These are phyloP conservation scores for Rhizoclosmatium sp. DNA, from an alignment of 192 early-diverging fungal species.

Conservation along the genomic window DNA sequence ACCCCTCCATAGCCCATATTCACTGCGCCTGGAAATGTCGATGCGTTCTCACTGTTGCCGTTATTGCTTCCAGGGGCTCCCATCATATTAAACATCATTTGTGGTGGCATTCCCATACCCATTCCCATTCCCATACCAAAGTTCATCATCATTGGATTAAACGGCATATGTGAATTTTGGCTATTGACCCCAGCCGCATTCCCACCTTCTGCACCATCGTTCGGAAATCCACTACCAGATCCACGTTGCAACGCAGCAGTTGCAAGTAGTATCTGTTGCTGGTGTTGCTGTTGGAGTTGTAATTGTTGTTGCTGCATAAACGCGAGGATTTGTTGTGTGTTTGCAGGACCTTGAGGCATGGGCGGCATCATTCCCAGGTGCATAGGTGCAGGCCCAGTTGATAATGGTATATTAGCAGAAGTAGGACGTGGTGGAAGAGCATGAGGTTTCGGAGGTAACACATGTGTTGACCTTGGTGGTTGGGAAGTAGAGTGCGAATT, in stretches of 20 bases:
- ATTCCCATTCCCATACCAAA: background rate
- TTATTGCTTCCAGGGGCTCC: background rate
- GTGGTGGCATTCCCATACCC: background rate
- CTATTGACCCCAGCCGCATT: background rate
- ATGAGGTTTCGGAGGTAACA: background rate
- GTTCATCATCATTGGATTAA: conserved; percentile 8
- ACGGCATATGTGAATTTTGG: background rate
- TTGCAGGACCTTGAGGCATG: background rate
- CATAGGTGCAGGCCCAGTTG: too few species aligned
- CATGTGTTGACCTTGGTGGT: too few species aligned
- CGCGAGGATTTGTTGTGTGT: conserved; percentile 11
- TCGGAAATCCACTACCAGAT: background rate
- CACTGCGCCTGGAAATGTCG: too few species aligned
- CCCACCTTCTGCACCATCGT: background rate
- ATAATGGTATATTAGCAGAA: background rate
- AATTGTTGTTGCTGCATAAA: conserved; percentile 40
- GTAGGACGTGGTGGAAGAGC: background rate
- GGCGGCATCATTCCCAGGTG: too few species aligned
- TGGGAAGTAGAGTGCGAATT: too few species aligned
- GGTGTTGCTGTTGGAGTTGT: conserved; percentile 39
- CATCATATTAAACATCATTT: background rate
- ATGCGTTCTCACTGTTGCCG: background rate
- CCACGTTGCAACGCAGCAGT: conserved; percentile 15
- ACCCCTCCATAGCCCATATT: too few species aligned
- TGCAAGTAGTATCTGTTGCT: conserved; percentile 31